Percentiles rank a stretch among this genome's conserved stretches.
phyloP scores from a whole-genome alignment of 306 rosid genomes.

The Pterocarpus macrocarpus region DNA sequence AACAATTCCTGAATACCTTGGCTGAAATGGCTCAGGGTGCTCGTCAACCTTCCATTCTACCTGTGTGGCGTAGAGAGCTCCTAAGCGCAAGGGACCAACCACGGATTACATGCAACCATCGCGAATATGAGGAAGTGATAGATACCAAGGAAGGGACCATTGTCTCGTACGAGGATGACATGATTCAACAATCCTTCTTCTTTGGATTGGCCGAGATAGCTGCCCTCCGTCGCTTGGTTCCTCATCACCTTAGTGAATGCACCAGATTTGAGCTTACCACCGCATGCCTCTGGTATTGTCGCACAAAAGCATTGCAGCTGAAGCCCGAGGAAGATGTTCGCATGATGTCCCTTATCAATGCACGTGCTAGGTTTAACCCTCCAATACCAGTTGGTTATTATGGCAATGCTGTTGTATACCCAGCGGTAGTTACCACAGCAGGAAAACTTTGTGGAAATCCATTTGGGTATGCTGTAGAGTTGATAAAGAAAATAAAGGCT shows the following conservation, averaged over 20 bases:
- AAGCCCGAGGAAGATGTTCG: too few relatives aligned
- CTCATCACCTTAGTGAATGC: too few relatives aligned
- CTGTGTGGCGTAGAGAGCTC: constrained; percentile 39
- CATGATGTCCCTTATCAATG: too few relatives aligned
- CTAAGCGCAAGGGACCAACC: constrained; percentile 32
- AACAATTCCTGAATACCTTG: constrained; percentile 10
- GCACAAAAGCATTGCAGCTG: too few relatives aligned
- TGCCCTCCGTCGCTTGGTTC: too few relatives aligned
- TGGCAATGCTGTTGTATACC: neutral
- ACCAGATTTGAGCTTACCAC: too few relatives aligned
- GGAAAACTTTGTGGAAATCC: constrained; percentile 13
- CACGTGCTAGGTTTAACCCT: too few relatives aligned
- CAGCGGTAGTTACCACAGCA: neutral
- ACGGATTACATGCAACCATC: constrained; percentile 14
- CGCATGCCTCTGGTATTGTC: too few relatives aligned
- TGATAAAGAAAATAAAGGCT: neutral
- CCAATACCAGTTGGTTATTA: constrained; percentile 13
- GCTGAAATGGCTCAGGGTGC: constrained; percentile 24
- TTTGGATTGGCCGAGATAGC: too few relatives aligned
- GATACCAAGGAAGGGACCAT: too few relatives aligned
- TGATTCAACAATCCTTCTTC: too few relatives aligned
- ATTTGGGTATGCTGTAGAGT: constrained; percentile 17
- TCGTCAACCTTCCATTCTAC: constrained; percentile 1
- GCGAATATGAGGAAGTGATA: neutral
- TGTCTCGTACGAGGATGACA: too few relatives aligned